Evolutionary conservation across 2,329 filamentous ascomycete genomes (phyloP).

Genomic region (Rhinocladiella mackenziei): DNA sequence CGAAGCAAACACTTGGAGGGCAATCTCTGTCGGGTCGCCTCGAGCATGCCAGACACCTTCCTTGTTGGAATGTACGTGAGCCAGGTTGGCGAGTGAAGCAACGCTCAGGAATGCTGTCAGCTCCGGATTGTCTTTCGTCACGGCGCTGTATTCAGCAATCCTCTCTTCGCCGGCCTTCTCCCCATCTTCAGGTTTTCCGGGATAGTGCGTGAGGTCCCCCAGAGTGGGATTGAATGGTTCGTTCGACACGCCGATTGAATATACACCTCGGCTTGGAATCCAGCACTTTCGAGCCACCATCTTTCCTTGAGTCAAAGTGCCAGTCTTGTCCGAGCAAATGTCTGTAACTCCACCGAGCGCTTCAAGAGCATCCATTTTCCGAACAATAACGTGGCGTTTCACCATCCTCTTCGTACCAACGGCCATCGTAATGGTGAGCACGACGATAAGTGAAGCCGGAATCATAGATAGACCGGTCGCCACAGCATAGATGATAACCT

Average conservation of each 20-base stretch:
- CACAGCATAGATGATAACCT: conserved; percentile 64
- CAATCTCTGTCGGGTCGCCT: conserved; percentile 68
- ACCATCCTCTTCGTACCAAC: conserved; percentile 54
- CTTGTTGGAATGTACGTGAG: conserved; percentile 55
- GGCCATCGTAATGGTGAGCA: conserved; percentile 61
- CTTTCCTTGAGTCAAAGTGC: conserved; percentile 56
- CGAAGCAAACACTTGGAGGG: conserved; percentile 68
- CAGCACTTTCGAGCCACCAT: conserved; percentile 61
- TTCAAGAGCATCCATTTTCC: conserved; percentile 50
- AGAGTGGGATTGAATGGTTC: conserved; percentile 56
- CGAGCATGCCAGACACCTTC: conserved; percentile 58
- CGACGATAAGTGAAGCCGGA: conserved; percentile 56
- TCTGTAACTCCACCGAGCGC: conserved; percentile 55
- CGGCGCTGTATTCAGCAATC: neutral
- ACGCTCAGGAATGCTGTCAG: conserved; percentile 59
- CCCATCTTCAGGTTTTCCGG: conserved; percentile 33
- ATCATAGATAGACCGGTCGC: conserved; percentile 59
- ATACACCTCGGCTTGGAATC: conserved; percentile 56
- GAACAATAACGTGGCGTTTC: conserved; percentile 49
- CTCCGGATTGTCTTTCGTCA: conserved; percentile 40
- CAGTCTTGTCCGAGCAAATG: conserved; percentile 49
- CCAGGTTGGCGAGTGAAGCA: conserved; percentile 63
- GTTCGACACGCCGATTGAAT: conserved; percentile 53
- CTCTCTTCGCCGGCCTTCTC: conserved; percentile 19
- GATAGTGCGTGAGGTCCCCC: conserved; percentile 45